A percentile compares a stretch with the other conserved stretches of the same genome.
These are phyloP conservation scores for Yarrowia divulgata DNA, from an alignment of 805 yeast species.

Conservation along the genomic window DNA sequence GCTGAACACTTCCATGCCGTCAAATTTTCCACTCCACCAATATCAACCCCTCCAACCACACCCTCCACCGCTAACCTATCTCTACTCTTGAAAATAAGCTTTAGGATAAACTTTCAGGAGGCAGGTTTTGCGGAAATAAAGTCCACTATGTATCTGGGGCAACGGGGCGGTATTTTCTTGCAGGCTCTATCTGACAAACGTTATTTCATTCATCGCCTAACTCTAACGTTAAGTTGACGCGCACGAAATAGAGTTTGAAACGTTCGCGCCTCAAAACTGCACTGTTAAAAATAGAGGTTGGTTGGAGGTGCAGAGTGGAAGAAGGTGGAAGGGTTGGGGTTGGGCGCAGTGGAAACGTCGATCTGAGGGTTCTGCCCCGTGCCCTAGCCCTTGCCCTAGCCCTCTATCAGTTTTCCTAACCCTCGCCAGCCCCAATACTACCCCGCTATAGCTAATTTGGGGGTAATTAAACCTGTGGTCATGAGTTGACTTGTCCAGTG, in stretches of 20 bases:
- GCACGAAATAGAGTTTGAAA: conserved; percentile 13
- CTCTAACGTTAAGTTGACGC: conserved; percentile 4
- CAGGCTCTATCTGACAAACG: conserved; percentile 19
- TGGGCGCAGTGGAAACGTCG: too few species aligned
- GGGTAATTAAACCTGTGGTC: conserved; percentile 1
- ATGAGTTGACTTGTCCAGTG: conserved; percentile 16
- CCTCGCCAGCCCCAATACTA: too few species aligned
- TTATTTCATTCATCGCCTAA: conserved; percentile 24
- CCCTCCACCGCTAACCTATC: neutral
- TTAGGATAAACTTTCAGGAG: neutral
- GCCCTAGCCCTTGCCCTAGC: too few species aligned
- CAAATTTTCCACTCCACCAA: neutral
- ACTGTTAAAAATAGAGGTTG: conserved; percentile 23
- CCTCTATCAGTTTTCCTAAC: too few species aligned
- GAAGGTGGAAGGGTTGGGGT: too few species aligned
- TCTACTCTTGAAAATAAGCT: neutral
- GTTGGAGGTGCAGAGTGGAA: neutral
- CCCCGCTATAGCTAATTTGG: conserved; percentile 9
- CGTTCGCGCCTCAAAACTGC: conserved; percentile 33
- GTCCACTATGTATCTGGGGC: conserved; percentile 37
- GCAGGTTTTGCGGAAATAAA: conserved; percentile 17
- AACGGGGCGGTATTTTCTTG: conserved; percentile 32
- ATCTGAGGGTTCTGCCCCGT: too few species aligned
- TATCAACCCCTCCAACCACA: neutral
- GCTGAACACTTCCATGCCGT: too few species aligned